Percentiles rank a stretch among this genome's conserved stretches.
Conservation (phyloP, 1,284 basidiomycete species). For the Ceratobasidium sp. region DNA sequence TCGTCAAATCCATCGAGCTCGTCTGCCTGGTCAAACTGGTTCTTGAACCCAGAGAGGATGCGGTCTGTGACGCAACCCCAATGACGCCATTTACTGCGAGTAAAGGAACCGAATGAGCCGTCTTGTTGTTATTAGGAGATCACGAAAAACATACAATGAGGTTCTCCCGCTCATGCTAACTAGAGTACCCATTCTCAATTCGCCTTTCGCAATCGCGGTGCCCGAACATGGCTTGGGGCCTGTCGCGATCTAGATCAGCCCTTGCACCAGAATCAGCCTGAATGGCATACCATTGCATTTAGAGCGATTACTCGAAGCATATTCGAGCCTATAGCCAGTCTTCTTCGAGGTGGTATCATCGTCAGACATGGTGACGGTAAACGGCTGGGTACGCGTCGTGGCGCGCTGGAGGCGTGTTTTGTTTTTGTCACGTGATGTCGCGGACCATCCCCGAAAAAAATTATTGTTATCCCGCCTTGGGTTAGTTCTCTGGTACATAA, state of each 20-base stretch:
- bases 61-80: slow-evolving; percentile 83
- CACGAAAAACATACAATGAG: slow-evolving; percentile 60
- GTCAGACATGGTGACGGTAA: slow-evolving; percentile 65
- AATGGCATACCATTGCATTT: slow-evolving; percentile 82
- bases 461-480: too few species aligned
- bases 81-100: slow-evolving; percentile 77
- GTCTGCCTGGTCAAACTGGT: slow-evolving; percentile 67
- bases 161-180: slow-evolving; percentile 82
- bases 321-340: slow-evolving; percentile 82
- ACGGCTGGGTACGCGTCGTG: slow-evolving; percentile 1
- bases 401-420: not conserved
- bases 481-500: too few species aligned
- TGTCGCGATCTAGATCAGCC: slow-evolving; percentile 55
- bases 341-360: slow-evolving; percentile 62
- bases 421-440: slow-evolving; percentile 18
- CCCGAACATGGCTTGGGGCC: slow-evolving; percentile 85
- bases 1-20: slow-evolving; percentile 66
- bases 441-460: too few species aligned
- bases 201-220: slow-evolving; percentile 80
- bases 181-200: slow-evolving; percentile 77
- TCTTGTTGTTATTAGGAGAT: not conserved
- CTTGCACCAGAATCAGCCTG: not conserved
- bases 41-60: slow-evolving; percentile 81
- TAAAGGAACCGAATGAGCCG: slow-evolving; percentile 14
- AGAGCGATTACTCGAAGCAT: slow-evolving; percentile 70